Evolutionary conservation across 352 stramenopile species (phyloP).

Genomic region (Phytophthora hybrid): DNA sequence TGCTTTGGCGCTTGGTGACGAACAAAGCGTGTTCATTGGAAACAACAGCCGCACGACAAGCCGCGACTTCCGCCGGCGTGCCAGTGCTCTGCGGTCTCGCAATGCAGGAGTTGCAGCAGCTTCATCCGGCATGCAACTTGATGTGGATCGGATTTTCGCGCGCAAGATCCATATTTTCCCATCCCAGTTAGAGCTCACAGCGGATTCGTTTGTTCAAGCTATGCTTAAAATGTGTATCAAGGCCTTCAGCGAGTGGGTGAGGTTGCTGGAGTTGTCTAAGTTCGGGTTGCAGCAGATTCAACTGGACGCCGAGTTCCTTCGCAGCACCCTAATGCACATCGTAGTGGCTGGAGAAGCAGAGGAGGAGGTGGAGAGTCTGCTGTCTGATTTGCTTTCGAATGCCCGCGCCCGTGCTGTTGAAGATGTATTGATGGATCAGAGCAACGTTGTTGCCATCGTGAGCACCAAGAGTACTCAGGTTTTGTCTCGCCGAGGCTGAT

Average conservation of each 20-base stretch:
- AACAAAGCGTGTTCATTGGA: slow-evolving; percentile 59
- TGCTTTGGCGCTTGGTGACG: slow-evolving; percentile 66
- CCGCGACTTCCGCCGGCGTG: slow-evolving; percentile 71
- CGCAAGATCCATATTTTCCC: slow-evolving; percentile 78
- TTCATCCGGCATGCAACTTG: slow-evolving; percentile 67
- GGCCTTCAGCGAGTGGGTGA: slow-evolving; percentile 74
- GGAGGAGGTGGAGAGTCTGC: slow-evolving; percentile 80
- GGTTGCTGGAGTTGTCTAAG: slow-evolving; percentile 64
- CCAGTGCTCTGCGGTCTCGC: slow-evolving; percentile 62
- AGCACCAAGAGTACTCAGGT: slow-evolving; percentile 83
- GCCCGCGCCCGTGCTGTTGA: slow-evolving; percentile 68
- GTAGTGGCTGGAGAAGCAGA: slow-evolving; percentile 45
- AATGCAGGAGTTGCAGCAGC: slow-evolving; percentile 43
- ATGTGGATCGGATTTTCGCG: slow-evolving; percentile 88
- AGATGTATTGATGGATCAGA: slow-evolving; percentile 85
- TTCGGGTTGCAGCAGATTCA: slow-evolving; percentile 85
- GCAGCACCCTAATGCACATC: slow-evolving; percentile 59
- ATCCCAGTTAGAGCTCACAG: slow-evolving; percentile 52
- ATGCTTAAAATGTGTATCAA: slow-evolving; percentile 89
- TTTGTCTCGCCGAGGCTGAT: slow-evolving; percentile 57
- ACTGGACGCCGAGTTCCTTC: slow-evolving; percentile 81
- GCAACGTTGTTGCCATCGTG: slow-evolving; percentile 83
- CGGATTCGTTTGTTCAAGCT: slow-evolving; percentile 67
- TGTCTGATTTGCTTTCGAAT: slow-evolving; percentile 83
- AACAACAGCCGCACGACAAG: slow-evolving; percentile 57